Evolutionary conservation across 2,329 filamentous ascomycete species (phyloP).

Genomic region (Epichloe bromicola): DNA sequence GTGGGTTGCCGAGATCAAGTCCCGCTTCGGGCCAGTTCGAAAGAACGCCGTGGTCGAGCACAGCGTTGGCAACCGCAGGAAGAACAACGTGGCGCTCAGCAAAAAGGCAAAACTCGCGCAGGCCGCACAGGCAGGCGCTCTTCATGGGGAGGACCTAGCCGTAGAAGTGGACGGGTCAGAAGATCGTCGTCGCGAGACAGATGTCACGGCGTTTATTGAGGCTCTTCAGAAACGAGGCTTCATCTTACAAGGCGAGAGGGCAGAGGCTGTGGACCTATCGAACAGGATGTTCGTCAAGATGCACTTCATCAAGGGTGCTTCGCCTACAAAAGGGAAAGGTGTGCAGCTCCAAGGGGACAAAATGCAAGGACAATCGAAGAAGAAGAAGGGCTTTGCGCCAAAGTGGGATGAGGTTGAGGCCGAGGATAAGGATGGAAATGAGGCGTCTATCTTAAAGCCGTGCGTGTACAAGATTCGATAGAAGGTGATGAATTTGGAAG

Average conservation of each 20-base stretch:
- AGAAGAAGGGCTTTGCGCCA: constrained; percentile 40
- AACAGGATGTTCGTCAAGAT: constrained; percentile 99
- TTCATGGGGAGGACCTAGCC: constrained; percentile 44
- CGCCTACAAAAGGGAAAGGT: constrained; percentile 65
- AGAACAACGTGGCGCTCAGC: constrained; percentile 22
- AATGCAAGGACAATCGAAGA: constrained; percentile 28
- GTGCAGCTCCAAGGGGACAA: constrained; percentile 36
- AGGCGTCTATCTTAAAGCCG: constrained; percentile 64
- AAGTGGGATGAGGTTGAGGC: constrained; percentile 37
- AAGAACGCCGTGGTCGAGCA: constrained; percentile 42
- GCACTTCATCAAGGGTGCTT: constrained; percentile 78
- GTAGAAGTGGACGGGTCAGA: constrained; percentile 59
- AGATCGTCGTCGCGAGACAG: constrained; percentile 57
- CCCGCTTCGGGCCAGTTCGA: constrained; percentile 50
- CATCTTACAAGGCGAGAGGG: constrained; percentile 54
- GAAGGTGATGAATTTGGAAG: not conserved
- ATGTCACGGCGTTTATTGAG: constrained; percentile 76
- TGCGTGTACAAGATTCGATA: constrained; percentile 89
- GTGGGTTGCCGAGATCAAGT: constrained; percentile 96
- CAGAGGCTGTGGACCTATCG: constrained; percentile 56
- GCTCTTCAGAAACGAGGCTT: constrained; percentile 74
- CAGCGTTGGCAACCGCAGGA: constrained; percentile 58
- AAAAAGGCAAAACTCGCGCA: constrained; percentile 36
- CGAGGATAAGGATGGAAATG: constrained; percentile 50
- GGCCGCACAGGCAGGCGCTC: constrained; percentile 31